Conservation (phyloP, 208 protist genomes). For the Perkinsela sp. region DNA sequence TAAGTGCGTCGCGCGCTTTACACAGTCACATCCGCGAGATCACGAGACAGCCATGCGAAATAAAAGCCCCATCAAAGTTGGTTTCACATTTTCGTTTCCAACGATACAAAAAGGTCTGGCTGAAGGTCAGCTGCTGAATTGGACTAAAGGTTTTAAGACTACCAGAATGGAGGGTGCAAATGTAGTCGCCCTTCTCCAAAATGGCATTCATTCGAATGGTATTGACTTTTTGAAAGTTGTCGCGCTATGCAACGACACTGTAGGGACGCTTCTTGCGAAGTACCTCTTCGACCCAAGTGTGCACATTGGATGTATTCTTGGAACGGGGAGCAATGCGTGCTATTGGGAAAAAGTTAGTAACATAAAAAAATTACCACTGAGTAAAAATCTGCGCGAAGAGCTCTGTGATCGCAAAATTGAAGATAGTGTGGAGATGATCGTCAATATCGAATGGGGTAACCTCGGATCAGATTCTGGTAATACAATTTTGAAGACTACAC, state of each 20-base stretch:
- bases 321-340: constrained; percentile 61
- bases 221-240: constrained; percentile 34
- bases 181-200: constrained; percentile 49
- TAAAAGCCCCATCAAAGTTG: constrained; percentile 20
- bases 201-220: constrained; percentile 15
- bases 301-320: constrained; percentile 53
- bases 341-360: constrained; percentile 41
- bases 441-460: constrained; percentile 71
- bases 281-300: constrained; percentile 25
- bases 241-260: constrained; percentile 65
- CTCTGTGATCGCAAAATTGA: background rate
- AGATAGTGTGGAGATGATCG: constrained; percentile 12
- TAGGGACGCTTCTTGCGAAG: constrained; percentile 44
- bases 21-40: constrained; percentile 9
- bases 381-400: background rate
- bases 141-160: constrained; percentile 67
- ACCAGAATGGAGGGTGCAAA: constrained; percentile 48
- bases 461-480: constrained; percentile 39
- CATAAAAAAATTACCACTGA: constrained; percentile 19
- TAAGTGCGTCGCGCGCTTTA: constrained; percentile 19
- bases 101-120: constrained; percentile 35
- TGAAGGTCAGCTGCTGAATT: constrained; percentile 42
- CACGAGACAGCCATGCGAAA: constrained; percentile 11
- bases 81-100: constrained; percentile 76
- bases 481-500: constrained; percentile 25